Conservation (phyloP, 768 basidiomycete species). For the Lentinula sp. region DNA sequence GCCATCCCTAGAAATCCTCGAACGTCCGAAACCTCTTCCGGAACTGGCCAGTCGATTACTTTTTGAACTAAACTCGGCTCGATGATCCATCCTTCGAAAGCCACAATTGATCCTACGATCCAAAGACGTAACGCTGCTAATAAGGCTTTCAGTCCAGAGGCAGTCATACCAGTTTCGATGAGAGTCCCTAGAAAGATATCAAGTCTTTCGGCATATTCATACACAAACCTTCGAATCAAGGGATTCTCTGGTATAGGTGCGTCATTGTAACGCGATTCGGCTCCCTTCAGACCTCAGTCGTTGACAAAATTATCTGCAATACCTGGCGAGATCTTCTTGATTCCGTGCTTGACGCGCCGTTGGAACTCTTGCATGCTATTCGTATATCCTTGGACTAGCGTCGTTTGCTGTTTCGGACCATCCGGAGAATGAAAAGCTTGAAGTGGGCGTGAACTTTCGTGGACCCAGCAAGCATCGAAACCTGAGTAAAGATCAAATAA, state of each 20-base stretch:
- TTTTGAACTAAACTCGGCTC: background rate
- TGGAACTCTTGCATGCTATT: constrained; percentile 7
- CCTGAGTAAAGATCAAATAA: background rate
- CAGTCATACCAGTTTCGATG: background rate
- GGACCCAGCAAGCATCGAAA: background rate
- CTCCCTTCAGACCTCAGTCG: constrained; percentile 21
- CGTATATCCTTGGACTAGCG: constrained; percentile 8
- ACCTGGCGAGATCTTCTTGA: background rate
- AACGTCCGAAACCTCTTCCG: background rate
- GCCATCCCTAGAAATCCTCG: background rate
- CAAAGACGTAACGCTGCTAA: background rate
- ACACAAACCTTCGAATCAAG: constrained; percentile 21
- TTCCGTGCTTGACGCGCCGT: background rate
- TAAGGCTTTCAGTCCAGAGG: background rate
- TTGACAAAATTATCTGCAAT: constrained; percentile 13
- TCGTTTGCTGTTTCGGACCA: constrained; percentile 3
- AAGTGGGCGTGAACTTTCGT: no score
- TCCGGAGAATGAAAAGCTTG: background rate
- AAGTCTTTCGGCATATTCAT: constrained; percentile 15
- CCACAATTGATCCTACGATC: background rate
- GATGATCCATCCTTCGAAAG: constrained; percentile 1
- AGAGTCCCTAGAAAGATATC: constrained; percentile 1
- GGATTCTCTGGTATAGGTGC: constrained; percentile 18
- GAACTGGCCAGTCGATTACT: background rate
- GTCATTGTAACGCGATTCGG: constrained; percentile 11